A percentile compares a stretch with the other conserved stretches of the same genome.
Conservation (phyloP, 108 stramenopile species). For the Pseudonitzschia delicatissima region DNA sequence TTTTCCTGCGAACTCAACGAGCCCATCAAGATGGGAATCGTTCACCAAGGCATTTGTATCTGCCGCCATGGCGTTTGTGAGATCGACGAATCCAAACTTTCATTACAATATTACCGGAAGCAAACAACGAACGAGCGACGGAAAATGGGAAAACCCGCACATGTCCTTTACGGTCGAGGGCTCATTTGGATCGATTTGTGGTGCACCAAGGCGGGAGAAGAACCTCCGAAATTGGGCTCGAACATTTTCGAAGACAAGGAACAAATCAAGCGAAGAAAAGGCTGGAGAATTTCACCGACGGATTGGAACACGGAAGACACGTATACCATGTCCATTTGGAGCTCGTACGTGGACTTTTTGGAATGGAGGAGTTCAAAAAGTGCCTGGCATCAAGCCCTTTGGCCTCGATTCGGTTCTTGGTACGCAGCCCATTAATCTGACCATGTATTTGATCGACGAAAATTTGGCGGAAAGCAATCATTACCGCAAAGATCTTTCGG, state of each 20-base stretch:
- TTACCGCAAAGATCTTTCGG: slow-evolving; percentile 26
- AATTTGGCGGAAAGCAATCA: slow-evolving; percentile 34
- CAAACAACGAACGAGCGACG: slow-evolving; percentile 30
- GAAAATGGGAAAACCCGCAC: slow-evolving; percentile 65
- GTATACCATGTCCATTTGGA: slow-evolving; percentile 85
- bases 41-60: slow-evolving; percentile 84
- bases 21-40: slow-evolving; percentile 81
- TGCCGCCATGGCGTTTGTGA: slow-evolving; percentile 84
- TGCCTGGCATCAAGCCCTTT: slow-evolving; percentile 85
- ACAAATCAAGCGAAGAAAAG: slow-evolving; percentile 59
- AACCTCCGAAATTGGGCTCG: slow-evolving; percentile 68
- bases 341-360: slow-evolving; percentile 77
- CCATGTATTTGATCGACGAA: slow-evolving; percentile 59
- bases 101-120: slow-evolving; percentile 47
- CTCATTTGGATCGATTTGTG: slow-evolving; percentile 82
- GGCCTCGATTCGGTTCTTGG: slow-evolving; percentile 61
- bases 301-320: slow-evolving; percentile 78
- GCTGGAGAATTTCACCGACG: slow-evolving; percentile 45
- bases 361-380: slow-evolving; percentile 77
- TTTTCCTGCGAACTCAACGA: slow-evolving; percentile 82
- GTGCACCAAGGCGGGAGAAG: slow-evolving; percentile 73
- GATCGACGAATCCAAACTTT: slow-evolving; percentile 68
- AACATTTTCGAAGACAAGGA: slow-evolving; percentile 73
- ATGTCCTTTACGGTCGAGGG: slow-evolving; percentile 82
- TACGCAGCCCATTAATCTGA: slow-evolving; percentile 64